These are phyloP conservation scores for Pythium rhizo-oryzae DNA, from an alignment of 352 stramenopile genomes.

Conservation along the genomic window DNA sequence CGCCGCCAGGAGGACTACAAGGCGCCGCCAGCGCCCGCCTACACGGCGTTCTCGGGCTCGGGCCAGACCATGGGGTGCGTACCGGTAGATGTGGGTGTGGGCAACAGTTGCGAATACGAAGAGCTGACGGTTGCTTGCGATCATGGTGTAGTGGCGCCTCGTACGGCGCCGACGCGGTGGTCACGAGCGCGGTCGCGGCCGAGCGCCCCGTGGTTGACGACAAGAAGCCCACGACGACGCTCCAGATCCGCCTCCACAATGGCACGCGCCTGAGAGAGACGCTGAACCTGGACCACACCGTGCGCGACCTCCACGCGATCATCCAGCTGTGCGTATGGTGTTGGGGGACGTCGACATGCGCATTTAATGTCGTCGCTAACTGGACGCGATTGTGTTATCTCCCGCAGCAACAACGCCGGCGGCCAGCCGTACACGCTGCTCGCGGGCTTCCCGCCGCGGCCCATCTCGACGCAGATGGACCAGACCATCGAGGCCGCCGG, in stretches of 20 bases:
- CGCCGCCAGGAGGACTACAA: conserved; percentile 87
- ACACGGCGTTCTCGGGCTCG: conserved; percentile 86
- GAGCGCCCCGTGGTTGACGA: conserved; percentile 81
- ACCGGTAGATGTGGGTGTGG: neutral
- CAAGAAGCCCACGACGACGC: conserved; percentile 83
- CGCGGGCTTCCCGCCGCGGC: conserved; percentile 90
- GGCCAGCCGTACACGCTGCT: conserved; percentile 89
- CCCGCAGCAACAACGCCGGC: conserved; percentile 64
- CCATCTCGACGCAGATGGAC: conserved; percentile 81
- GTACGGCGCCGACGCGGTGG: conserved; percentile 50
- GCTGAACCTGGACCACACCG: conserved; percentile 89
- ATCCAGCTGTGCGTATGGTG: conserved; percentile 67
- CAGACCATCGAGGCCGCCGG: conserved; percentile 91
- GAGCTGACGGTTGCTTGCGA: too few species aligned
- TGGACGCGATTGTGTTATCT: neutral
- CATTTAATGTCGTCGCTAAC: too few species aligned
- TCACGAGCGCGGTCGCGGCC: conserved; percentile 36
- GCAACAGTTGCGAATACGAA: neutral
- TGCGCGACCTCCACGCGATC: conserved; percentile 87
- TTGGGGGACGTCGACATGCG: too few species aligned
- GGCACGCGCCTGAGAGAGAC: conserved; percentile 78
- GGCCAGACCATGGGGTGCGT: conserved; percentile 55
- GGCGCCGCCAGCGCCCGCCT: conserved; percentile 62
- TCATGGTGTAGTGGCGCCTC: conserved; percentile 33
- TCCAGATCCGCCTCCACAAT: conserved; percentile 90